Base-by-base conservation (phyloP, 345 rosid genomes). In the Iberis pinnata region DNA sequence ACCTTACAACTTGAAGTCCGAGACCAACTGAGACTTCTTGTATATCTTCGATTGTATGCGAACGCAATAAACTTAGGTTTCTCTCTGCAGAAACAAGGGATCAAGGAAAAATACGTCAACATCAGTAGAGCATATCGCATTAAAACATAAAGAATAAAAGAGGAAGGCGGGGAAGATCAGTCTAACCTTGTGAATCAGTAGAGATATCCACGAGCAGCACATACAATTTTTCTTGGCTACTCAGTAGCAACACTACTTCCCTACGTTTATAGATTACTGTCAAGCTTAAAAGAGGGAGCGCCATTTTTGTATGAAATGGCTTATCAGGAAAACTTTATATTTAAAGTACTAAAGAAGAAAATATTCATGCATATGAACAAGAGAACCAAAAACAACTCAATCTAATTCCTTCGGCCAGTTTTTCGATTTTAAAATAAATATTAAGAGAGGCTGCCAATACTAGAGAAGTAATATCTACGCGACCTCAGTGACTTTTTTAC, bases 1-100 rank as follows among this genome's bases (percentile, higher is more conserved):
- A 92, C 98, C 98, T 88, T 65, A 83, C 65, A 68, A 83, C 68
- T 72, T 83, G 98, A 74, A 88, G 88, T 64, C 95, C 88, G 40
- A 92, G 56, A 65, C 98, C 92, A 33, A 85, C 71, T 38, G 75
- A 52, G 59, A 85, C 77, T 59, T 81, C 89, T 67, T 65, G 70
- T 69, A 88, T 75, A 66, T 88, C 96, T 55, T 76, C 86, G 54
- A 77, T 65, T 55, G 51, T 75, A 73, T 81, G 83, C 56, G 75
- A 68, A 56, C 80, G 78, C 68, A 85, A 74, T 63, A 84, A 72
- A 69, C 81, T 86, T 61, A 84, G 56, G 63, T 56, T 73, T 49
- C 67, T 70, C 53, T 73, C 98, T 90, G 82, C 67, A 76, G 64
- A 59, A 19, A 53, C 32, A 59, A 65, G 42, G 64, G 58, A 18